Evolutionary conservation across 1,139 yeast genomes (phyloP), one percentile per base, ranked within the genome.

Genomic region (Geotrichum siamense): DNA sequence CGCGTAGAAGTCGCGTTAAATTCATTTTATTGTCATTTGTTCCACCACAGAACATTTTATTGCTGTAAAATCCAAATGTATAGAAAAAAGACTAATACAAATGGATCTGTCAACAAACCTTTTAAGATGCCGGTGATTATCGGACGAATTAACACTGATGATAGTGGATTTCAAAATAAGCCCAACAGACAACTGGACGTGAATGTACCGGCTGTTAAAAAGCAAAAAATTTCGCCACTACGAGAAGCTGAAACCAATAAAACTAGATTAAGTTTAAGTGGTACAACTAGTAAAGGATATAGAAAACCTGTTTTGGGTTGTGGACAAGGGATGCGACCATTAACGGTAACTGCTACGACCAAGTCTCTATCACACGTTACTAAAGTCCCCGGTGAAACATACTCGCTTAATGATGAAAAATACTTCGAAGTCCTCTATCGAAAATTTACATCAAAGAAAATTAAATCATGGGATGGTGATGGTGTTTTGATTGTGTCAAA

Each of bases 401-500:
- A 23, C 10, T 6, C 10, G 26, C 9, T 8, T 23, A 23, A 8
- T 8, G 13, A 30, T 6, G 37, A 37, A 5, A 28, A 32, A 21
- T 44, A 39, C 34, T 73, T 60, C 50, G 53, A 61, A 20, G 77
- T 78, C 2, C 74, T 84, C 53, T 84, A 82, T 75, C 68, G 98
- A 34, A 86, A 84, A 59, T 71, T 70, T 33, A 69, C 91, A 0
- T 70, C 66, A 31, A 85, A 83, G 63, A 87, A 89, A 68, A 79
- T 87, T 61, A 89, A 89, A 59, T 80, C 89, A 0, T 91, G 98
- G 98, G 94, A 86, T 47, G 95, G 94, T 2, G 98, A 91, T 63
- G 97, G 96, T 0, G 62, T 64, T 21, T 68, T 84, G 4, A 51
- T 61, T 0, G 54, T 69, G 2, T 50, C 47, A 13, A 12, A 13